phyloP scores from a whole-genome alignment of 306 rosid species.

The Parietaria judaica region DNA sequence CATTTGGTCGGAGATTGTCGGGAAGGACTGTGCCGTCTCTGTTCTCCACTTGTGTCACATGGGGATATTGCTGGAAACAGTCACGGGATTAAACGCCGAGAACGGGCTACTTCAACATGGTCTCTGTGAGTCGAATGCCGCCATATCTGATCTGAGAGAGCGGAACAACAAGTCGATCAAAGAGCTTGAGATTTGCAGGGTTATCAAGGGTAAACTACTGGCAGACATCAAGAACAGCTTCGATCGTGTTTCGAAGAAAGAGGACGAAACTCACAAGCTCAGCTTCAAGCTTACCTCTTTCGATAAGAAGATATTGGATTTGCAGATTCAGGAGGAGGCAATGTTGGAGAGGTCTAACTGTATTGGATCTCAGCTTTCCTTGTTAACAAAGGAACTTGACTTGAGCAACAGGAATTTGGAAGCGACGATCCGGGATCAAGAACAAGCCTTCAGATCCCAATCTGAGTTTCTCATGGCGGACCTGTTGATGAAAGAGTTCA shows the following conservation, averaged over 20 bases:
- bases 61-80: slow-evolving; percentile 79
- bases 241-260: slow-evolving; percentile 66
- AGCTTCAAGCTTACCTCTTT: slow-evolving; percentile 47
- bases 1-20: slow-evolving; percentile 79
- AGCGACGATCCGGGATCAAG: slow-evolving; percentile 51
- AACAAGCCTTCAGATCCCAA: slow-evolving; percentile 41
- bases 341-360: slow-evolving; percentile 72
- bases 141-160: slow-evolving; percentile 62
- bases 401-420: slow-evolving; percentile 38
- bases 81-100: slow-evolving; percentile 81
- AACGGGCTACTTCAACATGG: slow-evolving; percentile 79
- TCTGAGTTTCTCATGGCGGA: slow-evolving; percentile 46
- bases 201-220: slow-evolving; percentile 63
- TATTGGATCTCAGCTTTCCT: slow-evolving; percentile 74
- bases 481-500: slow-evolving; percentile 57
- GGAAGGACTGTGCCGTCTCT: slow-evolving; percentile 70
- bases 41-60: slow-evolving; percentile 84
- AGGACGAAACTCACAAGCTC: slow-evolving; percentile 64
- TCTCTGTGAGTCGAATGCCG: slow-evolving; percentile 56
- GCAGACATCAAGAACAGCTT: slow-evolving; percentile 70
- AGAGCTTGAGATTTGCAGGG: slow-evolving; percentile 89
- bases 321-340: slow-evolving; percentile 77
- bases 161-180: slow-evolving; percentile 51
- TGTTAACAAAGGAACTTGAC: slow-evolving; percentile 65
- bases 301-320: slow-evolving; percentile 54